phyloP scores from a whole-genome alignment of 805 yeast species.

The Saccharomycopsis sp. region DNA sequence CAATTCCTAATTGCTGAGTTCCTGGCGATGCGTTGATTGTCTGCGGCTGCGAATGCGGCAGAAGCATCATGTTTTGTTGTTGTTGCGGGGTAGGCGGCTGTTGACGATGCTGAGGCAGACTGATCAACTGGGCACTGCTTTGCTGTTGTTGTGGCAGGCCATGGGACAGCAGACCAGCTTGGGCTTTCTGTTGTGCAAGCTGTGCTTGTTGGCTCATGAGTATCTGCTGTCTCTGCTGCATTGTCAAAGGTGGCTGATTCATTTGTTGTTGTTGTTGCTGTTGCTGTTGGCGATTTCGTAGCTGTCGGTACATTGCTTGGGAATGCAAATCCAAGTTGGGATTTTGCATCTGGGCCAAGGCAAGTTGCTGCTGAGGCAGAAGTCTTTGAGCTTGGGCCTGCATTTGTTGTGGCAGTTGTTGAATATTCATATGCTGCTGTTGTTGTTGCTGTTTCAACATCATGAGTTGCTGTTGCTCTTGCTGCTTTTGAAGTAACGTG shows the following conservation, averaged over 20 bases:
- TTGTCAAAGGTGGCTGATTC: constrained; percentile 1
- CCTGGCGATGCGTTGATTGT: too few species aligned
- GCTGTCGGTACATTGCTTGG: constrained; percentile 1
- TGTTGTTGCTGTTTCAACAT: constrained; percentile 22
- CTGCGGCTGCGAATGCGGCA: too few species aligned
- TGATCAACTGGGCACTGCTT: too few species aligned
- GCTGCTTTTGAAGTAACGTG: constrained; percentile 11
- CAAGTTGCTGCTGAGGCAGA: neutral
- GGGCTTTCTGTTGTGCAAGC: constrained; percentile 3
- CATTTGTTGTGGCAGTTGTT: constrained; percentile 1
- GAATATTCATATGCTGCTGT: constrained; percentile 4
- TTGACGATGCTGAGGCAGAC: constrained; percentile 12
- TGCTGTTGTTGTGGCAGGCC: constrained; percentile 1
- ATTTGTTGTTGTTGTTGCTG: constrained; percentile 8
- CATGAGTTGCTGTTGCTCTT: constrained; percentile 13
- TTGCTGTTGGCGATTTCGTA: constrained; percentile 3
- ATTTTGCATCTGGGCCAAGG: constrained; percentile 1
- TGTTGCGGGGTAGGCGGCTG: constrained; percentile 2
- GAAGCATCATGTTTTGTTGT: constrained; percentile 2
- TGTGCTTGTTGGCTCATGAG: too few species aligned
- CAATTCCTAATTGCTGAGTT: too few species aligned
- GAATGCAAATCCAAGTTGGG: constrained; percentile 1
- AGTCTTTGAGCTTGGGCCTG: neutral
- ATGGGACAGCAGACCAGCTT: neutral
- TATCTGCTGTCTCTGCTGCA: neutral